Evolutionary conservation across 148 eudicot species (phyloP), one percentile per base, ranked within the genome.

Genomic region (Dianthus caryophyllus): DNA sequence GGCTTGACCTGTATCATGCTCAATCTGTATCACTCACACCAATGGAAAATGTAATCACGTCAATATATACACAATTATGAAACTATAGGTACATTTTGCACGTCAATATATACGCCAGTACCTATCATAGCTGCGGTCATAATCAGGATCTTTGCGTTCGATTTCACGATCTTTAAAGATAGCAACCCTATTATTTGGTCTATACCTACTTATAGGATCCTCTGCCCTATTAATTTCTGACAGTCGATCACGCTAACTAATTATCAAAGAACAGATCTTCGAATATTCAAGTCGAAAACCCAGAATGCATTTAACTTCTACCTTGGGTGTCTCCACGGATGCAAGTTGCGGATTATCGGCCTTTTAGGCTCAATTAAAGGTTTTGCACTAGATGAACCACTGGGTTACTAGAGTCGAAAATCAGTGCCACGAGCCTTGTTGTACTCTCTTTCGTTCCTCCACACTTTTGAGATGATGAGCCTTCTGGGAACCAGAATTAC

Each of bases 381-480:
- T 75, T 83, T 84, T 25, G 56, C 83, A 69, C 63, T 73, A 38
- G 74, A 58, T 27, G 74, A 64, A 78, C 90, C 85, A 77, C 61
- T 61, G 52, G 74, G 75, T 80, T 77, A 66, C 56, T 78, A 59
- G 96, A 82, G 73, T 81, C 86, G 69, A 94, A 94, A 66, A 94
- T 81, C 18, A 81, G 64, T 29, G 81, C 84, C n/a, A 75, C 84
- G 95, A 50, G 96, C 99, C 79, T 76, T 81, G 65, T 90, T 88
- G 68, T 94, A 94, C 71, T 94, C 99, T 79, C 90, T 94, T 90
- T 46, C 99, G 88, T 76, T 94, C 99, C 75, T 94, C 99, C 69
- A 94, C 97, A 58, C 89, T 94, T 83, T 88, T 94, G 17, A 81
- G 48, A 46, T 72, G 75, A 76, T 86, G 88, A 53, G 64, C 30